A percentile compares a stretch with the other conserved stretches of the same genome.
These are phyloP conservation scores for Bauhinia variegata DNA, from an alignment of 306 rosid species.

Conservation along the genomic window DNA sequence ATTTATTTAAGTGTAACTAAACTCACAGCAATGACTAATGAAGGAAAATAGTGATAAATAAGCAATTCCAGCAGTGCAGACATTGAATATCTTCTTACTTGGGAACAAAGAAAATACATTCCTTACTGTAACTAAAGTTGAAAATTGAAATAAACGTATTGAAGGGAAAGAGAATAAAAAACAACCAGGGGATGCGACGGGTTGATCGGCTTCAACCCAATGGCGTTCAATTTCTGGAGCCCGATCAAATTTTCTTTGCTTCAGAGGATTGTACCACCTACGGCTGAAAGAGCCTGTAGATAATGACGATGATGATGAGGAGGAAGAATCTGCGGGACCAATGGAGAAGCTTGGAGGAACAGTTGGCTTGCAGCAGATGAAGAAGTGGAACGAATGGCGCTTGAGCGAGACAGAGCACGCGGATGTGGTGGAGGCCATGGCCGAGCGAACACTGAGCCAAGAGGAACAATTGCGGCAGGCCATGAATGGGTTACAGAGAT, in stretches of 20 bases:
- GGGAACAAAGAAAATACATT: neutral
- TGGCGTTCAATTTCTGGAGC: conserved; percentile 54
- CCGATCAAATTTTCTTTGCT: conserved; percentile 25
- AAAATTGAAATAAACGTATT: too few species aligned
- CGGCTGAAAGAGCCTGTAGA: conserved; percentile 39
- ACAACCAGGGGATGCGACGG: conserved; percentile 56
- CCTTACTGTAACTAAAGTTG: neutral
- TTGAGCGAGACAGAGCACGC: conserved; percentile 7
- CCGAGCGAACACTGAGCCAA: conserved; percentile 33
- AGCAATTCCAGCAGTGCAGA: neutral
- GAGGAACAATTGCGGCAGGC: conserved; percentile 40
- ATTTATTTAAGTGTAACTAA: neutral
- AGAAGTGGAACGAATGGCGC: conserved; percentile 20
- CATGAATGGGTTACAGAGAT: conserved; percentile 23
- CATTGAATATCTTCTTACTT: neutral
- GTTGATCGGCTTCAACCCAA: conserved; percentile 65
- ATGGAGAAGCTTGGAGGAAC: conserved; percentile 39
- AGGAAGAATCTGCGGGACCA: conserved; percentile 34
- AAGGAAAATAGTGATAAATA: too few species aligned
- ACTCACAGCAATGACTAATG: neutral
- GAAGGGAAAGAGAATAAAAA: neutral
- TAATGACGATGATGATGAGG: conserved; percentile 23
- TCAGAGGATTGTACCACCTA: conserved; percentile 48
- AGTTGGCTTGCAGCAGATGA: conserved; percentile 31
- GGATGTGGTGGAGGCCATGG: conserved; percentile 17